Base-by-base conservation (phyloP, 2,329 filamentous ascomycete genomes). In the Beauveria sp. region DNA sequence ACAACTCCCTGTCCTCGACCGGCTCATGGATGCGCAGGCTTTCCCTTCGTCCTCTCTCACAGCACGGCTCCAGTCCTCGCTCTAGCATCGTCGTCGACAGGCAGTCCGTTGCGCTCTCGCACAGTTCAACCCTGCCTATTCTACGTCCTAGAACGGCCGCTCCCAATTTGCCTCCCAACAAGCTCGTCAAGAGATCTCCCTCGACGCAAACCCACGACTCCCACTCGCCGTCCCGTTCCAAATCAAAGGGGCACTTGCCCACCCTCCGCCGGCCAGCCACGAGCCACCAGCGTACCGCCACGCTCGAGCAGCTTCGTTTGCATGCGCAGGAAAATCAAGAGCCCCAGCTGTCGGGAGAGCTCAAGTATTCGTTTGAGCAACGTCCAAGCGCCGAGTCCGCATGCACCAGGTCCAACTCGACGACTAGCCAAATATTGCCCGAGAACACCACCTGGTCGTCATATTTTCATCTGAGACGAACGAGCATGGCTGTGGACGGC, bases 281-380 rank as follows among this genome's bases (percentile, higher is more conserved):
- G 20, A 92, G 89, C 71, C 89, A 92, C 69, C 88, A 92, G 70
- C 81, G 90, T 67, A 89, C 87, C 51, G 85, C 84, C 40, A 90
- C 87, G 1, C 75, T 91, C 30, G 84, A 89, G 66, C 81, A 85
- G 63, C 71, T 76, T 30, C 71, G 60, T 65, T 68, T 26, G 67
- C 70, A 28, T 55, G 69, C 22, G 61, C 67, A 30, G 66, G 66
- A 55, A 65, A 50, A 28, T 66, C 53, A 28, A 41, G 37, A 2
- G 18, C 37, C 26, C 30, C 50, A 22, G 18, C 40, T n/a, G 68
- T 70, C 18, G n/a, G 63, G 65, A 37, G 63, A 69, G 26, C 65
- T 66, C n/a, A 71, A 69, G 37, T 70, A 71, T 58, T 74, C 72
- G 14, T 72, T 74, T 55, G 71, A 77, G 63, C 70, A 75, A 61